Evolutionary conservation across 1,284 basidiomycete genomes (phyloP), one percentile per base, ranked within the genome.

Genomic region (Moesziomyces globuligerus): DNA sequence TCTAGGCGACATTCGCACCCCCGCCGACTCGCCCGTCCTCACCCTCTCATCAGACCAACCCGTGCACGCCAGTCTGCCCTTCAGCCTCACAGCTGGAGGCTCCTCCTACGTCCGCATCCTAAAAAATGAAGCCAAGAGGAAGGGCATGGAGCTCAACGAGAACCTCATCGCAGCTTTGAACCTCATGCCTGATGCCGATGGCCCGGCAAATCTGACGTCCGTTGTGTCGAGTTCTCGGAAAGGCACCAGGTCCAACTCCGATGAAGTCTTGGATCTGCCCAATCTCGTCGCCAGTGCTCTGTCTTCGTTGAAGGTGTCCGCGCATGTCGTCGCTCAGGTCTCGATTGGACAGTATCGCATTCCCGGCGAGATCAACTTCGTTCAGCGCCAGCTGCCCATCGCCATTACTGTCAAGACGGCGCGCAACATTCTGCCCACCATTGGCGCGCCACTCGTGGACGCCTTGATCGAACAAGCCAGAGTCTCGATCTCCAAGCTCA

Each of bases 391-490:
- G 48, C 46, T 78, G 28, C 72, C 76, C 46, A 76, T 78, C 38
- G 72, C 74, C 17, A 69, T 78, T 44, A 72, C 72, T 3, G 56
- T 58, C 28, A 65, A 72, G 40, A 76, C 74, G 25, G 64, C 74
- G 2, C 32, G 72, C n/a, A 57, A 29, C 25, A 62, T 78, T 20
- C 45, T 78, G 3, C 75, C 76, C 11, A 48, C 57, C 1, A 50
- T 78, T 4, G 72, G 74, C 3, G 57, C 65, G 11, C 76, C 76
- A 9, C 52, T 78, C 18, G 69, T 78, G 28, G 65, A 58, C 37
- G 61, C 58, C 3, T 57, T 78, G 6, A 58, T 76, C 23, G 72
- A 78, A 9, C 72, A 70, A 32, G 74, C 65, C 20, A 53, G 39
- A 23, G 54, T 78, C 11, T 58, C 65, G 23, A 54, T 78, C 20